These are phyloP conservation scores for Didymella segeticola DNA, from an alignment of 2,329 filamentous ascomycete species.

Conservation along the genomic window DNA sequence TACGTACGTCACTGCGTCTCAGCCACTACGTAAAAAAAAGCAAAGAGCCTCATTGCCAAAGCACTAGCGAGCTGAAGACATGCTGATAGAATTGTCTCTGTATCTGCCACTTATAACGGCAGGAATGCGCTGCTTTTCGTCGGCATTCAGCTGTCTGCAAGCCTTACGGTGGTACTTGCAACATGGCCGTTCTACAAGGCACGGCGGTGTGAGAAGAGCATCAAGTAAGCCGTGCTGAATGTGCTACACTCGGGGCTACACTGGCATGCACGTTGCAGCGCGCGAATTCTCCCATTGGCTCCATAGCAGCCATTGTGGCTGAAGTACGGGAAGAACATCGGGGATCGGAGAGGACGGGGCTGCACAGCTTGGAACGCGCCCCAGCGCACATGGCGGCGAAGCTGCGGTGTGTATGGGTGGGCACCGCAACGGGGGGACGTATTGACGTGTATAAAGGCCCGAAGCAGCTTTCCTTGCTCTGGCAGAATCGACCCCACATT, in stretches of 20 bases:
- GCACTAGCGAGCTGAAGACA: background rate
- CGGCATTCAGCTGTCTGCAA: background rate
- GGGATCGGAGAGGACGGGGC: constrained; percentile 5
- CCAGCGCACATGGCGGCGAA: constrained; percentile 12
- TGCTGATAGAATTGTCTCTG: background rate
- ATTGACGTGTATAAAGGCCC: constrained; percentile 15
- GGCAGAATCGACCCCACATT: constrained; percentile 7
- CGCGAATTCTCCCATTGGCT: background rate
- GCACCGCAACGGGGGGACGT: background rate
- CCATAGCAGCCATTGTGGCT: background rate
- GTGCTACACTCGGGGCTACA: background rate
- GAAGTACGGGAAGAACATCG: background rate
- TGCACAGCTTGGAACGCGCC: background rate
- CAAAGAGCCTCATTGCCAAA: background rate
- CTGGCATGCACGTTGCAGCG: background rate
- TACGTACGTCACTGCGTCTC: background rate
- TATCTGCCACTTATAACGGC: background rate
- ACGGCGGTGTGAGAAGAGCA: constrained; percentile 3
- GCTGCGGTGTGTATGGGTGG: constrained; percentile 16
- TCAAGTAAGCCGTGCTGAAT: background rate
- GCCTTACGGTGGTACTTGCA: background rate
- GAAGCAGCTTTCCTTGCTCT: background rate
- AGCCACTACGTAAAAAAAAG: background rate
- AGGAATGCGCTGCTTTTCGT: background rate
- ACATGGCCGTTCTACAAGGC: background rate